phyloP scores from a whole-genome alignment of 2,329 filamentous ascomycete genomes.

The Talaromyces marneffei region DNA sequence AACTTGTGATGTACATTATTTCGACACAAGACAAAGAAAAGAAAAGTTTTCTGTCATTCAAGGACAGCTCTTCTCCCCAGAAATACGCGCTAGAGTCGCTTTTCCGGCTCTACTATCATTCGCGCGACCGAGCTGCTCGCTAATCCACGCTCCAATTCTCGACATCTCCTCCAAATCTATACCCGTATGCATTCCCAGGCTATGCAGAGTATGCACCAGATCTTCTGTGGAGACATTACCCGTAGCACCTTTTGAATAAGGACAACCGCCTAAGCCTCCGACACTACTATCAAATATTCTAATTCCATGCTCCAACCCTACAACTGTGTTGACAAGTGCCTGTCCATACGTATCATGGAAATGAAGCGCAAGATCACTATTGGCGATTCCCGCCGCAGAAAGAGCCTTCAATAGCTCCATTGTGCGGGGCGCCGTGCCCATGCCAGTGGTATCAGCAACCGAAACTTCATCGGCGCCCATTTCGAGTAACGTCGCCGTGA shows the following conservation, averaged over 20 bases:
- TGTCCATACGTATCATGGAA: constrained; percentile 64
- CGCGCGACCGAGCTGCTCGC: constrained; percentile 45
- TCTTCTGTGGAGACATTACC: constrained; percentile 63
- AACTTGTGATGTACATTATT: neutral
- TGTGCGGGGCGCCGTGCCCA: constrained; percentile 60
- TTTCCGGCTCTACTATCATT: constrained; percentile 53
- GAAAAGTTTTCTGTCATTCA: neutral
- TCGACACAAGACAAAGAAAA: neutral
- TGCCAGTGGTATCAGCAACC: constrained; percentile 61
- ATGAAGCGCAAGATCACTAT: constrained; percentile 56
- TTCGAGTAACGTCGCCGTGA: constrained; percentile 56
- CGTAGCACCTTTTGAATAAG: constrained; percentile 60
- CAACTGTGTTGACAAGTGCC: constrained; percentile 58
- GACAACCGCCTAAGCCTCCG: constrained; percentile 59
- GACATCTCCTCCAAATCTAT: constrained; percentile 52
- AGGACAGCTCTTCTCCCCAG: constrained; percentile 15
- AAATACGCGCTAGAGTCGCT: constrained; percentile 41
- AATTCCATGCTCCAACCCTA: constrained; percentile 58
- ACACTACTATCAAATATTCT: constrained; percentile 60
- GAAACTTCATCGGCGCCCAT: constrained; percentile 62
- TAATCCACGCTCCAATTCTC: constrained; percentile 54
- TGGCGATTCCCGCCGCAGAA: constrained; percentile 54
- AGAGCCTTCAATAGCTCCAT: constrained; percentile 53
- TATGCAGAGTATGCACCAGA: constrained; percentile 55
- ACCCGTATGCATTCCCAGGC: constrained; percentile 56